Percentiles rank a stretch among this genome's conserved stretches.
phyloP scores from a whole-genome alignment of 768 basidiomycete genomes.

The Serpula lacrymans region DNA sequence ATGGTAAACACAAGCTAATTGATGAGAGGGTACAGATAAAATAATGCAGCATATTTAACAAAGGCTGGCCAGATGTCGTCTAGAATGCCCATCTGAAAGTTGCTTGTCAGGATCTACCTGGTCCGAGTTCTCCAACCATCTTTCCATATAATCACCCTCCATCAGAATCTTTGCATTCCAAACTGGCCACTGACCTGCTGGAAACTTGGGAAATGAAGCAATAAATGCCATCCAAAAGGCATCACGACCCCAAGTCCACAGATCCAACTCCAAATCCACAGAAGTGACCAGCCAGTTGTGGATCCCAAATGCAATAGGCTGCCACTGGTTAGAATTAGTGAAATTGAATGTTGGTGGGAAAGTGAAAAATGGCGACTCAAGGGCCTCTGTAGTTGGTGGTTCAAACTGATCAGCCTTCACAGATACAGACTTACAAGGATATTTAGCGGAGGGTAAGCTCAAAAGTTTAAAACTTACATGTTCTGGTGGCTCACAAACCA shows the following conservation, averaged over 20 bases:
- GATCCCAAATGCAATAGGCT: not conserved
- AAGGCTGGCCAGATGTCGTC: conserved; percentile 1
- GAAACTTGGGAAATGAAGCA: not conserved
- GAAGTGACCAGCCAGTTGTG: conserved; percentile 3
- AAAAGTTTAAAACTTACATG: no score
- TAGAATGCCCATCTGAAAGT: not conserved
- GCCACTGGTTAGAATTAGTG: conserved; percentile 4
- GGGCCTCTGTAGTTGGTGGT: no score
- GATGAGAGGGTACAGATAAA: conserved; percentile 5
- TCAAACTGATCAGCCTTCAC: no score
- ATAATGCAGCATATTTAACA: conserved; percentile 1
- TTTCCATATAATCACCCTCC: not conserved
- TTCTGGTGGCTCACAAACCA: no score
- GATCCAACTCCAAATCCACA: no score
- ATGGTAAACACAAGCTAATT: no score
- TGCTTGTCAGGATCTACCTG: not conserved
- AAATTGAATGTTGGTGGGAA: conserved; percentile 1
- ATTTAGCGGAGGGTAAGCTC: no score
- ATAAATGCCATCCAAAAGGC: not conserved
- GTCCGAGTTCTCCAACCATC: not conserved
- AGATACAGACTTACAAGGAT: no score
- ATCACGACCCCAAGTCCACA: conserved; percentile 4
- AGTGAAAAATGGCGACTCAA: conserved; percentile 2
- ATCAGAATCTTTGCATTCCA: not conserved
- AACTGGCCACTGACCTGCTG: not conserved